Percentiles rank a stretch among this genome's conserved stretches.
Evolutionary conservation across 208 protist genomes (phyloP).

Genomic region (Crithidia thermophila): DNA sequence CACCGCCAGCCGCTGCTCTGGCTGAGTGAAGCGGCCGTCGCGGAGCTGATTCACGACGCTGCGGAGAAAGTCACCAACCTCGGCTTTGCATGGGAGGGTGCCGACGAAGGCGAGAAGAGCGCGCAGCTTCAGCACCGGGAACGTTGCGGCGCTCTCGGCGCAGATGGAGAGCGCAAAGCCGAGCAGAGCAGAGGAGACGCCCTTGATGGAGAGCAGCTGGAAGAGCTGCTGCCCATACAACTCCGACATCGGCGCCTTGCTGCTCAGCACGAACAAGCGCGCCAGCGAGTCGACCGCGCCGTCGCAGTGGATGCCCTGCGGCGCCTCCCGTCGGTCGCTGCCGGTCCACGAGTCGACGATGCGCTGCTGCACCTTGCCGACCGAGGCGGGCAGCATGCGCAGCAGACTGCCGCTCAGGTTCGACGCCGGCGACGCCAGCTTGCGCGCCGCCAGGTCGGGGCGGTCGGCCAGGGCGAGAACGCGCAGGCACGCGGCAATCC

Average conservation of each 20-base stretch:
- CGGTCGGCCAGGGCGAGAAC: constrained; percentile 33
- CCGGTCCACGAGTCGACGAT: constrained; percentile 19
- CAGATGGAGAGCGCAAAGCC: constrained; percentile 51
- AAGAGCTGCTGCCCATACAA: constrained; percentile 55
- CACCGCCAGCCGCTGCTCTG: constrained; percentile 27
- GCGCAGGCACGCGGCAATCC: constrained; percentile 27
- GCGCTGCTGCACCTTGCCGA: constrained; percentile 35
- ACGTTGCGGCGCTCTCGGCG: constrained; percentile 35
- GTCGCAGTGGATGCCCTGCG: constrained; percentile 21
- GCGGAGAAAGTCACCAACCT: constrained; percentile 29
- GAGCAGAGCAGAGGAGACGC: constrained; percentile 22
- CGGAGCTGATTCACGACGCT: constrained; percentile 25
- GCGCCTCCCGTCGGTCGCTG: constrained; percentile 5
- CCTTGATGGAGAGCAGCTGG: constrained; percentile 29
- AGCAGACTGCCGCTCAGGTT: constrained; percentile 22
- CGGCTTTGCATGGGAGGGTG: constrained; percentile 21
- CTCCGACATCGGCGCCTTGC: constrained; percentile 16
- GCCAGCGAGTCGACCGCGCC: constrained; percentile 30
- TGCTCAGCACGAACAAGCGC: constrained; percentile 56
- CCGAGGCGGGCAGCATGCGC: constrained; percentile 30
- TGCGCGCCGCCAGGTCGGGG: constrained; percentile 7
- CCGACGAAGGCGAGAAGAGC: constrained; percentile 26
- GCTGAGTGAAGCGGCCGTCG: constrained; percentile 7
- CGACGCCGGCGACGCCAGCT: background rate
- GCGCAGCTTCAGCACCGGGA: constrained; percentile 38